These are phyloP conservation scores for Gynandropsis gynandra DNA, from an alignment of 345 rosid genomes.

Conservation along the genomic window DNA sequence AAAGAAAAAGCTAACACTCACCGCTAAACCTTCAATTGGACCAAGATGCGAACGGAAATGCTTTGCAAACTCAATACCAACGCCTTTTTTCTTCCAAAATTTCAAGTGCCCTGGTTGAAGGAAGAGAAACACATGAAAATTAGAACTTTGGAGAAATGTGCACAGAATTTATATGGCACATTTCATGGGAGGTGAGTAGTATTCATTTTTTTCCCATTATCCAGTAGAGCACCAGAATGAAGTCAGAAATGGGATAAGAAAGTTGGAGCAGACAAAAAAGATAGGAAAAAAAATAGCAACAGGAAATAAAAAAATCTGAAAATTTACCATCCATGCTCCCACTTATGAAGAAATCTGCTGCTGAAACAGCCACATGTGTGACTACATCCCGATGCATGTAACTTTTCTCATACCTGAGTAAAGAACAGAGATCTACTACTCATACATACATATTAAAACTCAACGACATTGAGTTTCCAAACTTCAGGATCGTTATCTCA, in stretches of 20 bases:
- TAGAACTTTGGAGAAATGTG: background rate
- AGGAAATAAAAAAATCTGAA: background rate
- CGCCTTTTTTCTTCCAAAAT: conserved; percentile 91
- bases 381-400: conserved; percentile 98
- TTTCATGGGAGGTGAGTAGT: background rate
- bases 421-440: background rate
- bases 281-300: background rate
- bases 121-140: conserved; percentile 13
- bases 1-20: conserved; percentile 28
- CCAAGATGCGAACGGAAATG: conserved; percentile 94
- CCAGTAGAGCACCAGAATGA: conserved; percentile 4
- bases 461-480: no score
- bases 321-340: conserved; percentile 83
- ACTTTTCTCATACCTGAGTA: conserved; percentile 85
- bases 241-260: background rate
- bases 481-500: no score
- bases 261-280: background rate
- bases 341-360: conserved; percentile 85
- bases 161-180: no score
- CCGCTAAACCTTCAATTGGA: conserved; percentile 92
- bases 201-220: background rate
- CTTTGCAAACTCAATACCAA: conserved; percentile 93
- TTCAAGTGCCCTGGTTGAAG: conserved; percentile 71
- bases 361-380: conserved; percentile 85
- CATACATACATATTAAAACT: no score